Base-by-base conservation (phyloP, 495 filamentous ascomycete species). In the Jackrogersella multiformis region DNA sequence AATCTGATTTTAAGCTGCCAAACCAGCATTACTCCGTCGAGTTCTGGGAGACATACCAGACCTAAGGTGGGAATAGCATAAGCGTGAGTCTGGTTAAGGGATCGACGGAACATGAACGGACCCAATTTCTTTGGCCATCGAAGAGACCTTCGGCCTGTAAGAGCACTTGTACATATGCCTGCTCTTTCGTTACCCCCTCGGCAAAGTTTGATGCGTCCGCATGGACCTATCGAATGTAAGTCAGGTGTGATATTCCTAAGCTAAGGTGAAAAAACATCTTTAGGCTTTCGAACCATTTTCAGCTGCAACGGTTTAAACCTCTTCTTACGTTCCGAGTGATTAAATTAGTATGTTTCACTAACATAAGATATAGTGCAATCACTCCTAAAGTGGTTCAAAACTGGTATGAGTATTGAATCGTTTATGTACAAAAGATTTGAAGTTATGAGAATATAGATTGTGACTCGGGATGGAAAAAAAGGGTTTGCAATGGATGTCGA, bases 121-220 rank as follows among this genome's bases (percentile, higher is more conserved):
- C 92, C 94, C 94, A 97, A 72, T 97, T 97, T 46, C 90, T 82
- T 72, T 97, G 94, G 16, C 86, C 92, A 34, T 87, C 83, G 38
- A 93, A 86, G 3, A 97, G 80, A 15, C 87, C 88, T 61, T 85
- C 81, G 4, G 89, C 86, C 68, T 93, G 87, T 28, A 89, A 79
- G 5, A 93, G 76, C 8, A 97, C 85, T 70, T 94, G 90, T 23
- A 83, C 78, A 73, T 95, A 97, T 46, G 90, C 87, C 61, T 94
- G 86, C 66, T 84, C 82, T 77, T 96, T 97, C 51, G 85, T 88
- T 41, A 88, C 69, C 34, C 81, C 85, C 4, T 78, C 69, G 35
- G 80, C 80, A 78, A 97, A 97, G 66, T 85, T 91, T 18, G 92
- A 92, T 21, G 91, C 84, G 70, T 96, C 92, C 46, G 93, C 92